Evolutionary conservation across 2,329 filamentous ascomycete species (phyloP), one percentile per base, ranked within the genome.

Genomic region (Aspergillus phoenicis): DNA sequence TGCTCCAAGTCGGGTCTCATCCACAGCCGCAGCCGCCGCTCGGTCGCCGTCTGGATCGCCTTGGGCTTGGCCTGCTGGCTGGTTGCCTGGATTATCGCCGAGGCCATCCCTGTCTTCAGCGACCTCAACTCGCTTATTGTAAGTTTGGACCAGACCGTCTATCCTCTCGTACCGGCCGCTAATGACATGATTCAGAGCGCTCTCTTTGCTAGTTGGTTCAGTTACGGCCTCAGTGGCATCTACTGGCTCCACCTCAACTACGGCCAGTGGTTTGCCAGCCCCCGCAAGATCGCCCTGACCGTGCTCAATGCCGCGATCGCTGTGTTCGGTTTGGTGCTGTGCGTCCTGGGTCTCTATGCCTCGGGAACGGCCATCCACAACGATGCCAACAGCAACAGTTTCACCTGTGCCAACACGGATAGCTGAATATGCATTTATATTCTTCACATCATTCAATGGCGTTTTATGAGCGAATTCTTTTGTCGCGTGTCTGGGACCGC

Each of bases 71-170:
- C 69, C 8, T 72, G 85, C 20, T 90, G 87, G 84, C 65, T 84
- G 2, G 64, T 89, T 15, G 85, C 86, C 1, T 89, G 86, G 80
- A 70, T 91, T 54, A 87, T 91, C 60, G 87, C 89, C 5, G 85
- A 89, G 71, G 85, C 85, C 0, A 87, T 91, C 3, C 89, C 89
- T 1, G 84, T 86, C 48, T 91, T 91, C 77, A 85, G 85, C 66
- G 80, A 85, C 47, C 76, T 91, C 7, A 56, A 56, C 41, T 39
- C 39, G 10, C 24, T 56, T 10, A 56, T 56, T 47, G 52, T 54
- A 39, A 54, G 52, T 53, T 11, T 39, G 1, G 3, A 26, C 11
- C 33, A 11, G 13, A 24, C 11, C 11, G 1, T 7, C n/a, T 5
- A 33, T 26, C 17, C 7, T 24, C 22, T 22, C 3, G 51, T n/a